These are phyloP conservation scores for Thalassiosira sp. DNA, from an alignment of 352 stramenopile genomes.

Conservation along the genomic window DNA sequence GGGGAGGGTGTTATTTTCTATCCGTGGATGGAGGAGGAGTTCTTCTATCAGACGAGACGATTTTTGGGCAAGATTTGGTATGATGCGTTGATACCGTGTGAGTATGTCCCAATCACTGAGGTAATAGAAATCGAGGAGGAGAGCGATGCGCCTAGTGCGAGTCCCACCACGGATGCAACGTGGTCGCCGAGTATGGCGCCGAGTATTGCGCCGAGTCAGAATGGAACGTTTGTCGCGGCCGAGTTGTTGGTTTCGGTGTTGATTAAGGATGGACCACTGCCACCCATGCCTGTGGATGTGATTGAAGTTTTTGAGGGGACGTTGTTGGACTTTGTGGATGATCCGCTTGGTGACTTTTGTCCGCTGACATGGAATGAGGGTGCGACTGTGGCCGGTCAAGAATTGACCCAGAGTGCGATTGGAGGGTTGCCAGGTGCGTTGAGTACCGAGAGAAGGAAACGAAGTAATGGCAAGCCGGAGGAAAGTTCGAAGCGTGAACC, in stretches of 20 bases:
- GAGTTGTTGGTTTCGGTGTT: slow-evolving; percentile 16
- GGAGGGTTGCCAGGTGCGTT: no score
- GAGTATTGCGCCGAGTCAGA: slow-evolving; percentile 6
- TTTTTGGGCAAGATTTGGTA: slow-evolving; percentile 45
- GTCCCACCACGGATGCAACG: neutral
- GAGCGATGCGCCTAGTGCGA: neutral
- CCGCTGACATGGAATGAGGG: slow-evolving; percentile 12
- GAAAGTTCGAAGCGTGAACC: neutral
- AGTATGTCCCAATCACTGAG: slow-evolving; percentile 4
- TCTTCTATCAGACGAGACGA: slow-evolving; percentile 25
- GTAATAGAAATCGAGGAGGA: neutral
- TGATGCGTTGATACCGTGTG: slow-evolving; percentile 17
- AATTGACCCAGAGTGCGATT: neutral
- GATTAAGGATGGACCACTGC: slow-evolving; percentile 16
- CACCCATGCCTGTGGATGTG: slow-evolving; percentile 15
- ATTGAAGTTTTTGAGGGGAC: slow-evolving; percentile 3
- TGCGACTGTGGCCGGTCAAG: slow-evolving; percentile 9
- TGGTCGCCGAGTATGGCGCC: neutral
- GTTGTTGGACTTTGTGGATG: slow-evolving; percentile 17
- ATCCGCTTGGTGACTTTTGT: slow-evolving; percentile 18
- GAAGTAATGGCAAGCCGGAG: neutral
- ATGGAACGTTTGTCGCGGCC: slow-evolving; percentile 1
- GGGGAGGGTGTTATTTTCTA: slow-evolving; percentile 32
- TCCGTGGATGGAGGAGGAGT: slow-evolving; percentile 32
- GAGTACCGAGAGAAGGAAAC: no score